Evolutionary conservation across 768 basidiomycete species (phyloP), one percentile per base, ranked within the genome.

Genomic region (Phanerodontia chrysosporium): DNA sequence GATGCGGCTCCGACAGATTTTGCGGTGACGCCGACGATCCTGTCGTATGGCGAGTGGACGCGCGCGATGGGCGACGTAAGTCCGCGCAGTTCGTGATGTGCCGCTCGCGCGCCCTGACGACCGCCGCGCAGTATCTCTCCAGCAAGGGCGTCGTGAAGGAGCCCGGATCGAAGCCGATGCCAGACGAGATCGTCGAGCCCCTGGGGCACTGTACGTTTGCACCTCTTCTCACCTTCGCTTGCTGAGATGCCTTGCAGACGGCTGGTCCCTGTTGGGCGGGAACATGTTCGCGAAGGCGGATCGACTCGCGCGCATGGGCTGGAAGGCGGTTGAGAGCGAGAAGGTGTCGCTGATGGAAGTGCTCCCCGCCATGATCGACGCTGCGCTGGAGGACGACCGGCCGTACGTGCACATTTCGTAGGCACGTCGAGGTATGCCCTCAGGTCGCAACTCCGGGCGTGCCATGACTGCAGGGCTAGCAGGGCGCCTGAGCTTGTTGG

Each of bases 261-360:
- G 73, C 9, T 79, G 75, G 78, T 75, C 70, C 10, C 60, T 77
- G 14, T 57, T 78, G 14, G 78, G 75, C 2, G 72, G 75, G 4
- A 80, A 75, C 58, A 67, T 67, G 9, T 71, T 73, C 46, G 73
- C 68, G n/a, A 71, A 67, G 28, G 60, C 74, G 0, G 66, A 72
- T 25, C 72, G 73, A 2, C 67, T 78, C 27, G 69, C 69, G 45
- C 73, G 64, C 30, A 64, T 79, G 12, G 76, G 78, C 35, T 78
- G 78, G 77, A 71, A 74, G 30, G 65, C 76, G 1, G 67, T 61
- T 1, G 64, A 70, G 49, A 68, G 67, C 35, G 63, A 60, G 35
- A 71, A 66, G 39, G 30, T 63, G 13, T 61, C 71, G 5, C 64
- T 72, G 52, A 29, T 72, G 54, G 69, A 74, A 8, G 65, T 60